These are phyloP conservation scores for Curvularia hawaiiensis DNA, from an alignment of 2,329 filamentous ascomycete species.

Conservation along the genomic window DNA sequence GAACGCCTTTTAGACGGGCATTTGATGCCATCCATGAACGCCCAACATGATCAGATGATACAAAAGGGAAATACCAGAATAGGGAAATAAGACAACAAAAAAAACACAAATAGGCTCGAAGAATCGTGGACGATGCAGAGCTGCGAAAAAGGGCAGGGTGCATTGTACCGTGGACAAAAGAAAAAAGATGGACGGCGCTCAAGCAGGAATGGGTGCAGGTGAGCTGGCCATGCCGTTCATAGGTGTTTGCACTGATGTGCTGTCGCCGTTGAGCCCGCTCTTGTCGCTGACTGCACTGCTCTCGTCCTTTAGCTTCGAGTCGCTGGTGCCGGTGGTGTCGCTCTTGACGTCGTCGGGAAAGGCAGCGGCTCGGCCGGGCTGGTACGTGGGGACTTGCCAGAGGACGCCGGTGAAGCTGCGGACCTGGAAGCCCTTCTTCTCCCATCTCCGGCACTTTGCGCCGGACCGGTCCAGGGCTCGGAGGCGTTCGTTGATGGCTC, in stretches of 20 bases:
- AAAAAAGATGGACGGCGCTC: not conserved
- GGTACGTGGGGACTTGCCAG: constrained; percentile 86
- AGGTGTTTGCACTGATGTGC: constrained; percentile 52
- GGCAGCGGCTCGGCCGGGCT: constrained; percentile 66
- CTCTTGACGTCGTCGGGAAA: constrained; percentile 66
- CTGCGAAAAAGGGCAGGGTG: not conserved
- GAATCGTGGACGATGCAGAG: constrained; percentile 1
- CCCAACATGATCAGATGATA: constrained; percentile 31
- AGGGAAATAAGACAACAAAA: not conserved
- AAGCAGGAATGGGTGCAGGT: constrained; percentile 51
- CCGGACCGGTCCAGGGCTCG: constrained; percentile 92
- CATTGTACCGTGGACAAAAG: not conserved
- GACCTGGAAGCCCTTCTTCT: constrained; percentile 77
- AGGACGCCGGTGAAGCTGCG: constrained; percentile 90
- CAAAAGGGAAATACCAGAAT: constrained; percentile 12
- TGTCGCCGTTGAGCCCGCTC: constrained; percentile 59
- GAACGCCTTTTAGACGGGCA: constrained; percentile 29
- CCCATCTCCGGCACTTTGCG: constrained; percentile 91
- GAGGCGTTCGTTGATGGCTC: constrained; percentile 95
- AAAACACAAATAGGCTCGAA: constrained; percentile 16
- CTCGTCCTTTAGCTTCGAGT: constrained; percentile 62
- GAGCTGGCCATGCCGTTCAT: constrained; percentile 55
- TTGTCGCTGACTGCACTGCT: constrained; percentile 66
- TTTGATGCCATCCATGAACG: constrained; percentile 28
- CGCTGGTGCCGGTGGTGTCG: constrained; percentile 60